Conservation (phyloP, 116 monocot genomes). For the Phalaenopsis hybrid region DNA sequence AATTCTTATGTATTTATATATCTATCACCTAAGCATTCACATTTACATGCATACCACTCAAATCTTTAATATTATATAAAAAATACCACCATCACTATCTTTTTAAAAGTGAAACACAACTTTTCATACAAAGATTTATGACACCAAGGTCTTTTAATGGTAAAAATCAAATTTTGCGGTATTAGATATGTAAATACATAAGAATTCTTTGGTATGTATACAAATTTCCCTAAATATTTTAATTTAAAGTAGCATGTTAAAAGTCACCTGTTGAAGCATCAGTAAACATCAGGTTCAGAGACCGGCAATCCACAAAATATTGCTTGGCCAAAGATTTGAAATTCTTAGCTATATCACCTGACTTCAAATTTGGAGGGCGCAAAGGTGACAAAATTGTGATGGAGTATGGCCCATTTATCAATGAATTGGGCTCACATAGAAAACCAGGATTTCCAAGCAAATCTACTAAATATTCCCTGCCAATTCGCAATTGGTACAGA, state of each 20-base stretch:
- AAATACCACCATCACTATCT: no score
- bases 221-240: no score
- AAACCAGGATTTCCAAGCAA: constrained; percentile 68
- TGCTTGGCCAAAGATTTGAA: constrained; percentile 81
- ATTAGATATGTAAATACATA: no score
- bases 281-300: constrained; percentile 71
- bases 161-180: no score
- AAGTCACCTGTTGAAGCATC: constrained; percentile 49
- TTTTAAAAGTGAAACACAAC: no score
- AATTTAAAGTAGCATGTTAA: not conserved
- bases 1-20: no score
- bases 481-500: constrained; percentile 4
- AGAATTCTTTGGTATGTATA: no score
- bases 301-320: constrained; percentile 79
- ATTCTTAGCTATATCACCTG: constrained; percentile 30
- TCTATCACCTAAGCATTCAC: no score
- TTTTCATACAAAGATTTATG: no score
- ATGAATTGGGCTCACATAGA: constrained; percentile 71
- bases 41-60: no score
- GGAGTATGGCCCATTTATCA: constrained; percentile 72
- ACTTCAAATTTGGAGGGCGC: constrained; percentile 59
- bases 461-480: constrained; percentile 95
- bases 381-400: constrained; percentile 81
- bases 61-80: no score
- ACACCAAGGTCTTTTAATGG: no score